phyloP scores from a whole-genome alignment of 192 early-diverging fungal species.

The Spizellomyces punctatus region DNA sequence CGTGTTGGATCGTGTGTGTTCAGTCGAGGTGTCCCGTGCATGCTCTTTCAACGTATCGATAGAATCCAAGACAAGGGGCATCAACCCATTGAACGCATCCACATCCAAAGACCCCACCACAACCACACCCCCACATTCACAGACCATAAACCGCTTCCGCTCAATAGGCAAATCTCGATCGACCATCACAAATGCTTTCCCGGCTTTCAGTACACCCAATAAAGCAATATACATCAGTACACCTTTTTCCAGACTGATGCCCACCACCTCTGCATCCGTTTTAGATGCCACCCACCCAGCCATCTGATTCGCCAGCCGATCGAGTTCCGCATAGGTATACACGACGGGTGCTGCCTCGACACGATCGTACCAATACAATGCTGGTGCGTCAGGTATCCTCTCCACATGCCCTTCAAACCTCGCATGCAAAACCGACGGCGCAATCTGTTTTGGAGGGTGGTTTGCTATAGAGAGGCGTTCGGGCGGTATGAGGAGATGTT shows the following conservation, averaged over 20 bases:
- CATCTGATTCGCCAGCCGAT: constrained; percentile 18
- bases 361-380: constrained; percentile 10
- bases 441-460: background rate
- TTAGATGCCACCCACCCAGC: background rate
- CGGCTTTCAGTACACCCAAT: constrained; percentile 39
- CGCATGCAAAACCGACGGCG: background rate
- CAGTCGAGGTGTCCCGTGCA: background rate
- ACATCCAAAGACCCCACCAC: background rate
- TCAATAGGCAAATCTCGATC: constrained; percentile 27
- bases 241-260: constrained; percentile 2
- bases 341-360: background rate
- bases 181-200: constrained; percentile 37
- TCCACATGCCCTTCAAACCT: constrained; percentile 11
- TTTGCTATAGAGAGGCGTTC: constrained; percentile 1
- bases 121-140: background rate
- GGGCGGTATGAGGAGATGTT: background rate
- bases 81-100: background rate
- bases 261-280: background rate
- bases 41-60: background rate
- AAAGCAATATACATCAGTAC: constrained; percentile 17
- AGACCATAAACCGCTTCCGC: constrained; percentile 34
- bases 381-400: background rate
- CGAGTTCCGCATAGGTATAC: constrained; percentile 7
- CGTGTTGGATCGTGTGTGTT: background rate
- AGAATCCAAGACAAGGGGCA: background rate